Percentiles rank a stretch among this genome's conserved stretches.
These are phyloP conservation scores for Coelastrella sp. DNA, from an alignment of 139 green algal genomes.

Conservation along the genomic window DNA sequence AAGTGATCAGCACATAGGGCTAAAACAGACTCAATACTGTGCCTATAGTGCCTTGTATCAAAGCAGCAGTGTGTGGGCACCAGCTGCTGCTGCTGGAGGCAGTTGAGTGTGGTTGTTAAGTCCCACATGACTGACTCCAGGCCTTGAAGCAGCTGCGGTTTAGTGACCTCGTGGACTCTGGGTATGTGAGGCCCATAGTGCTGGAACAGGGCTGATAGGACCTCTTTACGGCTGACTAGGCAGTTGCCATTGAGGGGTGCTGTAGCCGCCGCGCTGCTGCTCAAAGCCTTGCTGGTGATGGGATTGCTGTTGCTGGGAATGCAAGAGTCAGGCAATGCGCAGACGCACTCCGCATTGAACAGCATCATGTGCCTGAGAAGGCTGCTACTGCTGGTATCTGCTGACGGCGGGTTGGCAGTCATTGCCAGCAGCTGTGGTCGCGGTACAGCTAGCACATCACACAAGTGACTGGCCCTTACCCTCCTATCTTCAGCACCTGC, in stretches of 20 bases:
- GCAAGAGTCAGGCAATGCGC: background rate
- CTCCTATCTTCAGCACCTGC: too few species aligned
- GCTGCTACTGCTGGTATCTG: background rate
- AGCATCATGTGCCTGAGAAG: background rate
- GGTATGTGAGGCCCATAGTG: background rate
- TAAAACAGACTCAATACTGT: background rate
- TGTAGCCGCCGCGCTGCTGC: too few species aligned
- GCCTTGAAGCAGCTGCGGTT: slow-evolving; percentile 1
- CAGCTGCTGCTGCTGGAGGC: background rate
- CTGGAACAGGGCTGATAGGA: background rate
- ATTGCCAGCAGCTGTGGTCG: background rate
- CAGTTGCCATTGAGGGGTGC: too few species aligned
- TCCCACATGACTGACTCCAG: background rate
- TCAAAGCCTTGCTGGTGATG: too few species aligned
- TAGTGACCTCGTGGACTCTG: background rate
- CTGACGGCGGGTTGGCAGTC: background rate
- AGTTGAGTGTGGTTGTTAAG: background rate
- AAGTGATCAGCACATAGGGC: background rate
- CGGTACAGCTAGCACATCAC: background rate
- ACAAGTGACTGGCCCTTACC: background rate
- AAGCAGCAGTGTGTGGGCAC: slow-evolving; percentile 2
- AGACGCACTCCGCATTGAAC: background rate
- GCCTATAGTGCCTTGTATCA: background rate
- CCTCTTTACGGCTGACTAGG: background rate
- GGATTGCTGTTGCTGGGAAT: background rate